Evolutionary conservation across 371 early-diverging fungal species (phyloP), one percentile per base, ranked within the genome.

Genomic region (Mycotypha africana): DNA sequence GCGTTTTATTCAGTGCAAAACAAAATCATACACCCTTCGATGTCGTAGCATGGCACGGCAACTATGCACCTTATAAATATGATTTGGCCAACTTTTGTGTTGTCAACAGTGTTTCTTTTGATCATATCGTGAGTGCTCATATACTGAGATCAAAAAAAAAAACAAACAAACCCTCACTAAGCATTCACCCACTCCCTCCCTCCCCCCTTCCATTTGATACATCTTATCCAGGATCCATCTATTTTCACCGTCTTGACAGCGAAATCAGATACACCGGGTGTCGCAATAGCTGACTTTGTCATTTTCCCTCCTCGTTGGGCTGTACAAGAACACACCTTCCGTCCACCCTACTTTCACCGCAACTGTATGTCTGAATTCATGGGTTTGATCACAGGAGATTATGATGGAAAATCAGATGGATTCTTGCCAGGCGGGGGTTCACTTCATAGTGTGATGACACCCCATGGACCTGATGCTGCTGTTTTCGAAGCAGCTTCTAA

Each of bases 1-100:
- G 92, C 21, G 66, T 79, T 44, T 57, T 92, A 23, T 93, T 91
- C 64, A 45, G 51, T 12, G 82, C 88, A 10, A 50, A 68, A 38
- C 93, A 91, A 72, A 52, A 74, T 26, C 94, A 95, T 61, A 85
- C 89, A 14, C 93, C 96, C 1, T 97, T 90, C 56, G 92, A 96
- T 64, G 95, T 96, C 0, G 97, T 96, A 23, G 96, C 95, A 4
- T 97, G 98, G 96, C 95, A 95, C 61, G 97, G 98, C 32, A 96
- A 96, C 76, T 96, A 95, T 65, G 90, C 85, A 3, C 98, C 98
- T 1, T 97, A 79, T 80, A 96, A 95, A 70, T 96, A 97, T 63
- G 81, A 93, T 64, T 76, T 96, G 38, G 79, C 78, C 31, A 70
- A 81, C 36, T 95, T 95, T 71, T 85, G 82, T 58, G 85, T 81